Evolutionary conservation across 2,329 filamentous ascomycete genomes (phyloP).

Genomic region (Diaporthe sp.): DNA sequence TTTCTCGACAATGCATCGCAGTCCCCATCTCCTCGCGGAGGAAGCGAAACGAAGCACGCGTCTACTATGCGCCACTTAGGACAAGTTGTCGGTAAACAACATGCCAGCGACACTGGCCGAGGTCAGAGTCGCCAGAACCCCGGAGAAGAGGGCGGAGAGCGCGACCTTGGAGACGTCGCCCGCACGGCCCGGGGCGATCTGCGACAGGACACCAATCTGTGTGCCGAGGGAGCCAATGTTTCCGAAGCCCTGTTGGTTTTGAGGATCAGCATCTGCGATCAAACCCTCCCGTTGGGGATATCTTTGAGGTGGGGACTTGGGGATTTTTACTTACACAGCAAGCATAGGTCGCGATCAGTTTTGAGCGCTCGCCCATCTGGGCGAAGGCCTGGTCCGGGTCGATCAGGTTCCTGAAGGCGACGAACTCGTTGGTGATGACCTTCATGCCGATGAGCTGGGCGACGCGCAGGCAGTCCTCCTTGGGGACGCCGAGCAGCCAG

Average conservation of each 20-base stretch:
- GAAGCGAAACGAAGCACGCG: too few relatives aligned
- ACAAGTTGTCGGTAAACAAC: constrained; percentile 65
- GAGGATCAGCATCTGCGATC: not conserved
- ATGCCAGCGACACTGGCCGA: constrained; percentile 83
- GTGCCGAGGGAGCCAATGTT: constrained; percentile 91
- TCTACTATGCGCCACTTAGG: not conserved
- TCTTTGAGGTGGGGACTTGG: too few relatives aligned
- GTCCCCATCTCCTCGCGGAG: not conserved
- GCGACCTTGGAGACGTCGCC: constrained; percentile 82
- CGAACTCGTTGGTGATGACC: constrained; percentile 87
- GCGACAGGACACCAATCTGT: constrained; percentile 87
- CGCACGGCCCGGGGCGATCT: constrained; percentile 79
- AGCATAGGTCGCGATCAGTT: constrained; percentile 86
- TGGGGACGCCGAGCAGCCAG: constrained; percentile 83
- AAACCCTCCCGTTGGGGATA: too few relatives aligned
- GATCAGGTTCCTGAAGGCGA: constrained; percentile 71
- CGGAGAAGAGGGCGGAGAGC: constrained; percentile 80
- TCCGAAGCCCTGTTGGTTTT: constrained; percentile 68
- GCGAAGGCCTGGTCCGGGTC: constrained; percentile 59
- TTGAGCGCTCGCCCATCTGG: constrained; percentile 74
- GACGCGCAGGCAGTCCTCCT: constrained; percentile 73
- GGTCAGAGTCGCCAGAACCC: constrained; percentile 82
- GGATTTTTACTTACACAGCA: constrained; percentile 68
- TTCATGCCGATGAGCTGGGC: constrained; percentile 82
- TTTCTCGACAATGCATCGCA: not conserved